These are phyloP conservation scores for Irineochytrium annulatum DNA, from an alignment of 192 early-diverging fungal species.

Conservation along the genomic window DNA sequence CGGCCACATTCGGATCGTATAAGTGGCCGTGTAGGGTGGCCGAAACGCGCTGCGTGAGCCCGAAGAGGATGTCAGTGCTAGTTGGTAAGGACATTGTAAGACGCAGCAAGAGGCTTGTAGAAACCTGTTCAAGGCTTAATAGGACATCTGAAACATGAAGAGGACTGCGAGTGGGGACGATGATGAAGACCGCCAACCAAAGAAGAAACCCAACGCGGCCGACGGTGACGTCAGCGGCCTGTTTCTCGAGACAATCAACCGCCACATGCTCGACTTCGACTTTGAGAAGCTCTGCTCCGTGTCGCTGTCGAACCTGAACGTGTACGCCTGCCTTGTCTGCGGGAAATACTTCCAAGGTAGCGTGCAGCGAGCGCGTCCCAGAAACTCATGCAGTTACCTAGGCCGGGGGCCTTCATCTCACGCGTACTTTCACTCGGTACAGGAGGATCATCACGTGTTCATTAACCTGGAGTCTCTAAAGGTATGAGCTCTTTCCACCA, in stretches of 20 bases:
- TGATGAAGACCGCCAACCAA: too few species aligned
- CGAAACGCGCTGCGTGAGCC: too few species aligned
- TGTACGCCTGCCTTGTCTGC: slow-evolving; percentile 94
- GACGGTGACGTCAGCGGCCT: too few species aligned
- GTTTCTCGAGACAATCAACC: slow-evolving; percentile 81
- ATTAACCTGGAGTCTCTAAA: slow-evolving; percentile 83
- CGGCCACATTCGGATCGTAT: too few species aligned
- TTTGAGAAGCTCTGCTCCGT: slow-evolving; percentile 98
- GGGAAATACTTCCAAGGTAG: slow-evolving; percentile 61
- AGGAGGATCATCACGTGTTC: slow-evolving; percentile 94
- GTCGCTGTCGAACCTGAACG: slow-evolving; percentile 86
- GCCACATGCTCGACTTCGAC: slow-evolving; percentile 91
- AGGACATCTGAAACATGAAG: too few species aligned
- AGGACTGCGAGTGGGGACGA: too few species aligned
- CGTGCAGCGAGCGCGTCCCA: background rate
- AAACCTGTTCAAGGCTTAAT: too few species aligned
- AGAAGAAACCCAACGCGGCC: too few species aligned
- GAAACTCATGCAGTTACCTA: slow-evolving; percentile 13
- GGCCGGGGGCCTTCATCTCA: slow-evolving; percentile 85
- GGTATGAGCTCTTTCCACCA: slow-evolving; percentile 21
- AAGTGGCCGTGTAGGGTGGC: too few species aligned
- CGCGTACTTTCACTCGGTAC: slow-evolving; percentile 93
- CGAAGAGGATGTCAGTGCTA: too few species aligned
- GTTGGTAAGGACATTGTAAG: too few species aligned
- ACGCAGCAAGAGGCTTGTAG: too few species aligned